Evolutionary conservation across 225 moss, liverwort and hornwort genomes (phyloP), one percentile per base, ranked within the genome.

Genomic region (Physcomitrellopsis africana): DNA sequence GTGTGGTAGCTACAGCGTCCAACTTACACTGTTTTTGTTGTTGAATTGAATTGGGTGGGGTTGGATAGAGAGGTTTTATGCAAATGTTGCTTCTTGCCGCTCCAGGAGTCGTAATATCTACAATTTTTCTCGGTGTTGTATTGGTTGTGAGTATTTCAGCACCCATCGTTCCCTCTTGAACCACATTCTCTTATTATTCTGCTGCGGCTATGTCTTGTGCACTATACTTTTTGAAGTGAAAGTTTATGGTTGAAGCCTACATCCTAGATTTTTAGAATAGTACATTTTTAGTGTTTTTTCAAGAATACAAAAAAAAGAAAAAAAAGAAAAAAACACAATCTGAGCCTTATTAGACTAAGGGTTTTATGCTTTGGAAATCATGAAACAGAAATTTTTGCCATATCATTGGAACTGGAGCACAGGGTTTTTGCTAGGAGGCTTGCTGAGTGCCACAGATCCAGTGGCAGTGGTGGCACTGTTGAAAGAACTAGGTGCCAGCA

Each of bases 371-470:
- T 45, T 10, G 54, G 72, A 66, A 49, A 32, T 51, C 11, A 19
- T 80, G 62, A 15, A 75, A 55, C 84, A 99, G 99, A 89, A 68
- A 51, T 11, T 99, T 55, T 89, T 99, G 73, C 99, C 99, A 15
- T 99, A 99, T 69, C 72, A 72, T 47, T 99, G 99, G 99, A 91
- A 81, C 71, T 95, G 93, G 95, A 99, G 95, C 75, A 99, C 99
- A 11, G 93, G 87, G 69, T 80, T 99, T 37, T 85, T 99, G 73
- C 79, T 99, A 55, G 99, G 95, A 65, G 93, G 94, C 68, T 78
- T 99, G 76, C 86, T 99, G 53, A 95, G 99, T 84, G 94, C 99
- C 65, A 99, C 99, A 24, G 99, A 99, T 61, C 99, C 99, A 7
- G 99, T 99, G 70, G 99, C 99, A 46, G 93, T 99, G 70, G 95